Percentiles rank a stretch among this genome's conserved stretches.
These are phyloP conservation scores for Butyriboletus appendiculatus DNA, from an alignment of 1,284 basidiomycete species.

Conservation along the genomic window DNA sequence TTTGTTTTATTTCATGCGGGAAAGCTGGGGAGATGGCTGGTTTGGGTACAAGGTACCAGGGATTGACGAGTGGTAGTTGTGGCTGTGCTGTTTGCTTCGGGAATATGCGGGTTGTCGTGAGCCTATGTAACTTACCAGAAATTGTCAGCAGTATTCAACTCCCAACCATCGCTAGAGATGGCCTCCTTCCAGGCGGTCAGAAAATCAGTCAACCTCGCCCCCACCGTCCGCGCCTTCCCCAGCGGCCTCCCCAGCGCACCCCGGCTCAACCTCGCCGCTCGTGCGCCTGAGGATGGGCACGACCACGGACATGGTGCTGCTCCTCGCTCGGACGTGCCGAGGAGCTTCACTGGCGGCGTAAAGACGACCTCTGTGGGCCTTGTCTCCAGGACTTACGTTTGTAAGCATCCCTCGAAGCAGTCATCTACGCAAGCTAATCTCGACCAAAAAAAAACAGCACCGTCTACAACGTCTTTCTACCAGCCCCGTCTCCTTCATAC, in stretches of 20 bases:
- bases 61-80: conserved; percentile 31
- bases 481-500: conserved; percentile 77
- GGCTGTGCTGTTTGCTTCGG: conserved; percentile 27
- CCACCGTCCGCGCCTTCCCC: conserved; percentile 77
- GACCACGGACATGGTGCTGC: conserved; percentile 55
- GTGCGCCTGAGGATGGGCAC: conserved; percentile 62
- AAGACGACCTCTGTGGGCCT: conserved; percentile 53
- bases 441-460: conserved; percentile 32
- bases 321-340: conserved; percentile 66
- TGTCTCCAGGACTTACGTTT: conserved; percentile 64
- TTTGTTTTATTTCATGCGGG: conserved; percentile 23
- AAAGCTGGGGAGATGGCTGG: conserved; percentile 35
- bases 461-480: conserved; percentile 52
- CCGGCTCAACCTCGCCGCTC: conserved; percentile 68
- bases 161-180: conserved; percentile 41
- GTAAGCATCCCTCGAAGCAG: conserved; percentile 48
- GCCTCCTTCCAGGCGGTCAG: conserved; percentile 68
- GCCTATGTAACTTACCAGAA: too few species aligned
- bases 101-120: conserved; percentile 24
- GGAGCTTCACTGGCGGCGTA: conserved; percentile 60
- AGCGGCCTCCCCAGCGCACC: conserved; percentile 72
- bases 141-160: background rate
- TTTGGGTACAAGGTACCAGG: conserved; percentile 36
- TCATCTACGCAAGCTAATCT: conserved; percentile 11
- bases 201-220: conserved; percentile 82